Base-by-base conservation (phyloP, 1,139 yeast genomes). In the Taphrina betulina region DNA sequence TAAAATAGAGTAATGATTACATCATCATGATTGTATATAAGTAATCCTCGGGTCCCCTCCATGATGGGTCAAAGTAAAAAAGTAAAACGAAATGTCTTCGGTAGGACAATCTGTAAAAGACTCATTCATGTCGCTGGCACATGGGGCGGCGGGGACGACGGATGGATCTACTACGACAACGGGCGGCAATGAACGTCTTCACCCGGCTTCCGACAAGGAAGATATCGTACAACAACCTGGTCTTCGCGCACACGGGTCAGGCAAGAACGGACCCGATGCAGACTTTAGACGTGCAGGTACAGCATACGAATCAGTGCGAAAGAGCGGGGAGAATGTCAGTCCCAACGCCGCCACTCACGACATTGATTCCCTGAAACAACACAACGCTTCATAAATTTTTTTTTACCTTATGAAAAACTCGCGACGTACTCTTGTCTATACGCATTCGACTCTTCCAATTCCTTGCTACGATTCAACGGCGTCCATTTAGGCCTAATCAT, bases 401-500 rank as follows among this genome's bases (percentile, higher is more conserved):
- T n/a, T n/a, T n/a, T n/a, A n/a, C n/a, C n/a, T n/a, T n/a, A n/a
- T n/a, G 67, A 12, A 68, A 64, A 26, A 19, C 46, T 31, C 29
- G 66, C 62, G 57, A 79, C 60, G 63, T 80, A 80, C 52, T 71
- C 69, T 57, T 65, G 58, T 59, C 82, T 71, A 62, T 69, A 67
- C 36, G 63, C 53, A 64, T 77, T 77, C 16, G 60, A 61, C 60
- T 75, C 78, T 14, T 68, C 74, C 26, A 53, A 14, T 38, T 44
- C 50, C 19, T 38, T 34, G 0, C 83, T 81, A 62, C 95, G 78
- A 67, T 82, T 80, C 65, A 87, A 79, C 7, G 97, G 96, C 57
- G 85, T 81, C 97, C 98, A 92, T 68, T 88, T 89, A 29, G 97
- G 97, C 5, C 48, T 43, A 43, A 12, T 14, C 28, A 16, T 23